Conservation (phyloP, 257 asterid species). For the Petunia axillaris region DNA sequence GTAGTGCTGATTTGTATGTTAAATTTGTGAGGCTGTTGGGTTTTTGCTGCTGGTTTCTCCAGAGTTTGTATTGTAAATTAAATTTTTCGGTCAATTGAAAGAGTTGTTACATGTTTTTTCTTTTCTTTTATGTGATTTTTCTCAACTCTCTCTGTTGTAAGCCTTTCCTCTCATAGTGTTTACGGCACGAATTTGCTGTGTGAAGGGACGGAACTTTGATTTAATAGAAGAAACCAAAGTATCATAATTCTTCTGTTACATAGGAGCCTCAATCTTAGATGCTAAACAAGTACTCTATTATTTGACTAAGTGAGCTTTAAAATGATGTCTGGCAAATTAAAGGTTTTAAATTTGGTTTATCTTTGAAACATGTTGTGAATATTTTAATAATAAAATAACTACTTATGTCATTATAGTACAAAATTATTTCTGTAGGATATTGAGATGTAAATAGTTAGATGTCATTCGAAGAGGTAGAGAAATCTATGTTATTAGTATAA, state of each 20-base stretch:
- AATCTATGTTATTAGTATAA: too few species aligned
- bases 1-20: constrained; percentile 35
- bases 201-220: constrained; percentile 1
- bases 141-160: neutral
- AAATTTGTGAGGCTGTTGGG: constrained; percentile 26
- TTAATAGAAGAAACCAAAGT: neutral
- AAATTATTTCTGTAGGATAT: too few species aligned
- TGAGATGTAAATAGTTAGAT: too few species aligned
- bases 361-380: too few species aligned
- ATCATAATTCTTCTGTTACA: neutral
- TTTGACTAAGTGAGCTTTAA: neutral
- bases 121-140: neutral
- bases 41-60: constrained; percentile 22
- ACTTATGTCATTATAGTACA: too few species aligned
- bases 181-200: neutral
- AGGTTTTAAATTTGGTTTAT: too few species aligned
- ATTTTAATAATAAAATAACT: too few species aligned
- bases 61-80: constrained; percentile 31
- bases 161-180: neutral
- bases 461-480: too few species aligned
- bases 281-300: neutral
- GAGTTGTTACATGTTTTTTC: constrained; percentile 21
- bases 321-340: neutral
- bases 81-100: constrained; percentile 25
- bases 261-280: neutral